Conservation (phyloP, 805 yeast species). For the Monosporozyma aquatica region DNA sequence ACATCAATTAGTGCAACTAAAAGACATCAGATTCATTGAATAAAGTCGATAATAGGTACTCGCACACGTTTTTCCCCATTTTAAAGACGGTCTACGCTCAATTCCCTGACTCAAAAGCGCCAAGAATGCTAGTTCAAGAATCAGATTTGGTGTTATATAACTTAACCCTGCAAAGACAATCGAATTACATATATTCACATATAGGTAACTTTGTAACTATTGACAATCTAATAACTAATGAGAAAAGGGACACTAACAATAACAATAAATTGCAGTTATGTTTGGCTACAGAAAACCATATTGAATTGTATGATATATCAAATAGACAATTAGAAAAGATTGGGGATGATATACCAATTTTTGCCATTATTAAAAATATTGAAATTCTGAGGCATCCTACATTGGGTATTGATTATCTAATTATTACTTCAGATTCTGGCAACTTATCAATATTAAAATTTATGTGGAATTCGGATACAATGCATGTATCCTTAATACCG, state of each 20-base stretch:
- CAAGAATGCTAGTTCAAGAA: slow-evolving; percentile 17
- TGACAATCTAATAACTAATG: no score
- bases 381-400: slow-evolving; percentile 30
- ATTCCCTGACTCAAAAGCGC: no score
- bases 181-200: slow-evolving; percentile 45
- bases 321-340: slow-evolving; percentile 46
- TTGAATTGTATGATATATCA: slow-evolving; percentile 35
- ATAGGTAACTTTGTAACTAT: slow-evolving; percentile 58
- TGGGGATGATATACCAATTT: slow-evolving; percentile 36
- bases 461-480: slow-evolving; percentile 26
- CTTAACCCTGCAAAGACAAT: slow-evolving; percentile 57
- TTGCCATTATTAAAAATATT: slow-evolving; percentile 50
- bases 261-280: slow-evolving; percentile 17
- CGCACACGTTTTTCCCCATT: no score
- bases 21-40: no score
- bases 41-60: no score
- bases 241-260: no score
- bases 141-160: slow-evolving; percentile 40
- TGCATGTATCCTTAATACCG: slow-evolving; percentile 33
- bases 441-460: slow-evolving; percentile 37
- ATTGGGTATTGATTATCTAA: slow-evolving; percentile 45
- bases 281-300: slow-evolving; percentile 27
- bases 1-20: no score
- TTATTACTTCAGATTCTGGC: slow-evolving; percentile 75
- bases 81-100: no score